Base-by-base conservation (phyloP, 768 basidiomycete genomes). In the Nidularia sp. region DNA sequence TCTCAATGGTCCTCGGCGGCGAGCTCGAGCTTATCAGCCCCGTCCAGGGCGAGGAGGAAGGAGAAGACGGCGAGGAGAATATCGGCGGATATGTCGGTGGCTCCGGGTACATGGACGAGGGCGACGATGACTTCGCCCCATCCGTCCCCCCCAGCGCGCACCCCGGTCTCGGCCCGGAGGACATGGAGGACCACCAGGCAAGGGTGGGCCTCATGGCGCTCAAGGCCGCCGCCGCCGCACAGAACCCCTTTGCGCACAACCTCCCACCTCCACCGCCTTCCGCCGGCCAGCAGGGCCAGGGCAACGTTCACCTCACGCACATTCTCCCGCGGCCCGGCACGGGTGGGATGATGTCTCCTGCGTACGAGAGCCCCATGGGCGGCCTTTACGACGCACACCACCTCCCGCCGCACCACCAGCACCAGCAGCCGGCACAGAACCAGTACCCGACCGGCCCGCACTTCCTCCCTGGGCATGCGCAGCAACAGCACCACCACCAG, bases 21-120 rank as follows among this genome's bases (percentile, higher is more conserved):
- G 88, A 90, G 63, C 72, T 88, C 54, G 88, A 90, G 60, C 75
- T 88, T 47, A 70, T 87, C 48, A 68, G 69, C 31, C 70, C 71
- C 3, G 70, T 79, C 45, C 61, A 73, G 3, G 77, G 71, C 31
- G 71, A 79, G 36, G 83, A 80, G 22, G 83, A 81, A 43, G 84
- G 79, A 3, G 80, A 78, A n/a, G 79, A 77, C 1, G 81, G 76
- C 15, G 79, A 74, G 48, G 76, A 74, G 42, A 69, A 63, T 10
- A 74, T 72, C 39, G 66, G 65, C 5, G 64, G 56, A 12, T 59
- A 57, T 51, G 53, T 57, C 51, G 58, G 60, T 55, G 53, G 56
- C 5, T 48, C 56, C 52, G 57, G 55, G 34, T 53, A 54, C 12
- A 32, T 56, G 9, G 48, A 34, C 39, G 59, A 60, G 52, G 46